Conservation (phyloP, 805 yeast species). For the Candida chilensis region DNA sequence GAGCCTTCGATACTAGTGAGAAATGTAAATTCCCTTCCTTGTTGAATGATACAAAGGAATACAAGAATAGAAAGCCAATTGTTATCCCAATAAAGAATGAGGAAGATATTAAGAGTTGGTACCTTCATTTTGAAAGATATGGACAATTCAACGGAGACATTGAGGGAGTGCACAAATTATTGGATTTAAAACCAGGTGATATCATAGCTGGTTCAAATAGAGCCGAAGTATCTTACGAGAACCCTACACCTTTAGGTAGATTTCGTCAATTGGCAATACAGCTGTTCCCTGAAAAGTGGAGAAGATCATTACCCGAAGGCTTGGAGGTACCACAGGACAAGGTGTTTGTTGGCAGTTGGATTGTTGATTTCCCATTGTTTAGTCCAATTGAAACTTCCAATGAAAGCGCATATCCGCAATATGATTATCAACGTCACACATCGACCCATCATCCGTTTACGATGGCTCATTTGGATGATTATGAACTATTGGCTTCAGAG, state of each 20-base stretch:
- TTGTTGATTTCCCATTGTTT: slow-evolving; percentile 87
- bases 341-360: slow-evolving; percentile 67
- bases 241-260: slow-evolving; percentile 91
- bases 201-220: slow-evolving; percentile 75
- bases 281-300: slow-evolving; percentile 40
- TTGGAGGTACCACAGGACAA: slow-evolving; percentile 15
- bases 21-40: slow-evolving; percentile 22
- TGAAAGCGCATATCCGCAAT: slow-evolving; percentile 59
- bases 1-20: slow-evolving; percentile 23
- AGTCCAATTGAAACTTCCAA: slow-evolving; percentile 50
- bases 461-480: slow-evolving; percentile 72
- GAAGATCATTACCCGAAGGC: slow-evolving; percentile 17
- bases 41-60: slow-evolving; percentile 31
- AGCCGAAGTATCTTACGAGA: slow-evolving; percentile 63
- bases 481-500: slow-evolving; percentile 36
- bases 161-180: slow-evolving; percentile 12
- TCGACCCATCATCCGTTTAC: slow-evolving; percentile 98
- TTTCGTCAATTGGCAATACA: slow-evolving; percentile 68
- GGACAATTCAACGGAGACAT: slow-evolving; percentile 13
- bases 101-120: slow-evolving; percentile 34
- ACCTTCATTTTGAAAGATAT: slow-evolving; percentile 13
- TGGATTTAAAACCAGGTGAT: slow-evolving; percentile 57
- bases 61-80: slow-evolving; percentile 49
- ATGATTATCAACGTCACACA: slow-evolving; percentile 35
- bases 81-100: slow-evolving; percentile 39